Evolutionary conservation across 768 basidiomycete genomes (phyloP).

Genomic region (Tephrocybe sp.): DNA sequence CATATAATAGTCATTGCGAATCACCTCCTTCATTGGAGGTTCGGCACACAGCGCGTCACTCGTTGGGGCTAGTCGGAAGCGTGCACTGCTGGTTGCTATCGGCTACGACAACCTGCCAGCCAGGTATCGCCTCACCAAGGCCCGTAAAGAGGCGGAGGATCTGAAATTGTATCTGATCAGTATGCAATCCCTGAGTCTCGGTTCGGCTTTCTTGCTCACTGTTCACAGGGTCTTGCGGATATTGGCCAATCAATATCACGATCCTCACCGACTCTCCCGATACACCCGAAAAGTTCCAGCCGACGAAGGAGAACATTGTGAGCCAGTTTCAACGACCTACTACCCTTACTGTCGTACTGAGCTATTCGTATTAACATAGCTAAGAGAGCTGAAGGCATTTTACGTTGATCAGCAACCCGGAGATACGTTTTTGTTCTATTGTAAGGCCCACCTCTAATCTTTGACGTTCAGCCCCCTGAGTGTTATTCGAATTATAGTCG

Average conservation of each 20-base stretch:
- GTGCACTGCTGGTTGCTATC: conserved; percentile 5
- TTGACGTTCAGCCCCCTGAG: too few species aligned
- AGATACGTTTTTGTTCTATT: conserved; percentile 1
- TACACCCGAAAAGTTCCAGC: background rate
- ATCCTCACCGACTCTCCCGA: conserved; percentile 5
- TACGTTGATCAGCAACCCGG: background rate
- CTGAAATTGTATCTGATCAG: conserved; percentile 1
- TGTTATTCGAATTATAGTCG: background rate
- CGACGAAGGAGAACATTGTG: conserved; percentile 3
- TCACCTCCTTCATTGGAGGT: too few species aligned
- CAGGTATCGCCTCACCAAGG: background rate
- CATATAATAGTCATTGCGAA: too few species aligned
- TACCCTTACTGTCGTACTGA: background rate
- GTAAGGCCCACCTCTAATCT: background rate
- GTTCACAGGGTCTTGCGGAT: background rate
- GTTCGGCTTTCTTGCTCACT: background rate
- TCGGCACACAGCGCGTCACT: too few species aligned
- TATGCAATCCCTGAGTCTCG: background rate
- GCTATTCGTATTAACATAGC: background rate
- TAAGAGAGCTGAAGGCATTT: background rate
- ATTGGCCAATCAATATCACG: background rate
- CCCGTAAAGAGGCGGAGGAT: background rate
- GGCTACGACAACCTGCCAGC: background rate
- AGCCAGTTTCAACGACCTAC: background rate
- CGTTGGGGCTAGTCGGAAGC: background rate